Percentiles rank a stretch among this genome's conserved stretches.
These are phyloP conservation scores for Exophiala sp. DNA, from an alignment of 2,329 filamentous ascomycete genomes.

Conservation along the genomic window DNA sequence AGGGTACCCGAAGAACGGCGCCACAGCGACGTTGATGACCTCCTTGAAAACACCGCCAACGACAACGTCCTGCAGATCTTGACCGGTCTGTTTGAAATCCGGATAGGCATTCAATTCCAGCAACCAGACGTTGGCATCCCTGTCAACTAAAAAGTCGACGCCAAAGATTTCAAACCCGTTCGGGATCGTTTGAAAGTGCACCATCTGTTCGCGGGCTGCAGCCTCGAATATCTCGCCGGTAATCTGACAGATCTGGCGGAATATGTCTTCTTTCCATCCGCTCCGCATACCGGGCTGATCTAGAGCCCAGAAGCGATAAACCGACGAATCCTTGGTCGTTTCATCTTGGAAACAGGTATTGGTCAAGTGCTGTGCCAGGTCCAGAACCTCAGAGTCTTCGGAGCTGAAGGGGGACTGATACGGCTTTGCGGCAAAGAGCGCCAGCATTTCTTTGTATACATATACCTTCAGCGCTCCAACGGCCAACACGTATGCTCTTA, in stretches of 20 bases:
- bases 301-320: slow-evolving; percentile 70
- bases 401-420: slow-evolving; percentile 57
- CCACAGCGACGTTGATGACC: slow-evolving; percentile 61
- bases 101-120: slow-evolving; percentile 95
- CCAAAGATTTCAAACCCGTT: slow-evolving; percentile 92
- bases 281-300: slow-evolving; percentile 36
- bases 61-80: slow-evolving; percentile 59
- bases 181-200: slow-evolving; percentile 84
- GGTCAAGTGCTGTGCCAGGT: slow-evolving; percentile 75
- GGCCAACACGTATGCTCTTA: slow-evolving; percentile 83
- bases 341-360: slow-evolving; percentile 85
- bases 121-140: slow-evolving; percentile 59
- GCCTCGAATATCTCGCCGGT: slow-evolving; percentile 80
- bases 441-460: slow-evolving; percentile 86
- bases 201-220: slow-evolving; percentile 71
- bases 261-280: slow-evolving; percentile 57
- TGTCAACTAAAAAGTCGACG: slow-evolving; percentile 80
- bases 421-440: slow-evolving; percentile 72
- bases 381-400: slow-evolving; percentile 38
- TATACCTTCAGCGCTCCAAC: slow-evolving; percentile 71
- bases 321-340: slow-evolving; percentile 44
- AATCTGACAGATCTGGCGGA: slow-evolving; percentile 64
- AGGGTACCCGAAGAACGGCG: slow-evolving; percentile 56
- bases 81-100: slow-evolving; percentile 88
- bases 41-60: slow-evolving; percentile 72